phyloP scores from a whole-genome alignment of 2,329 filamentous ascomycete species.

The Phyllosticta citriasiana region DNA sequence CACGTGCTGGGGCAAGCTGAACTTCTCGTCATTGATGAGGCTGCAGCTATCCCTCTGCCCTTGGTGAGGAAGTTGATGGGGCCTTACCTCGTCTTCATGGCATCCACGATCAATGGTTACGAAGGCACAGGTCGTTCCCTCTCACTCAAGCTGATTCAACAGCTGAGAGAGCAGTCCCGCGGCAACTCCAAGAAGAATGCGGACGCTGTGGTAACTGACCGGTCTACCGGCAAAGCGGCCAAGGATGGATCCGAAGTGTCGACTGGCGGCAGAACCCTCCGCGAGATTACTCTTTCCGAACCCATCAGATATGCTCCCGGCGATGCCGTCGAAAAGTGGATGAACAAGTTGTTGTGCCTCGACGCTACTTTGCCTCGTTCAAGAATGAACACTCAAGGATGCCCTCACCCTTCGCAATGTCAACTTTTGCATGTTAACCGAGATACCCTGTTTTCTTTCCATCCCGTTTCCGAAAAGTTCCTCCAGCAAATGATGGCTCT shows the following conservation, averaged over 20 bases:
- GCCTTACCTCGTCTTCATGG: constrained; percentile 97
- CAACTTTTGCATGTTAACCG: constrained; percentile 90
- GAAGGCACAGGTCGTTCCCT: constrained; percentile 93
- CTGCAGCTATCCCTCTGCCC: constrained; percentile 88
- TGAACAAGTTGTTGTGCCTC: constrained; percentile 86
- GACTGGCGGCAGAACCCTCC: constrained; percentile 60
- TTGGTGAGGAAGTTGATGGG: constrained; percentile 91
- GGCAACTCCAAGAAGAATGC: constrained; percentile 46
- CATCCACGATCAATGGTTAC: constrained; percentile 97
- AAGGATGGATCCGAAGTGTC: constrained; percentile 25
- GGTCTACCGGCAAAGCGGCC: constrained; percentile 62
- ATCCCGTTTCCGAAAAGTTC: constrained; percentile 93
- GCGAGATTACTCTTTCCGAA: constrained; percentile 86
- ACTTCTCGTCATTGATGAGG: constrained; percentile 91
- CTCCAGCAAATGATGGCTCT: constrained; percentile 96
- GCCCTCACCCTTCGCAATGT: constrained; percentile 82
- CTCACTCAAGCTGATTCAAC: constrained; percentile 92
- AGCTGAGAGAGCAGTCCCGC: constrained; percentile 85
- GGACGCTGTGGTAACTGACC: constrained; percentile 60
- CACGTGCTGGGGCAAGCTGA: constrained; percentile 94
- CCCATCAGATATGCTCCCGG: constrained; percentile 91
- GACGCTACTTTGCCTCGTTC: constrained; percentile 81
- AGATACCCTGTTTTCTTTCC: constrained; percentile 95
- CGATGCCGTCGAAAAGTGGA: constrained; percentile 89
- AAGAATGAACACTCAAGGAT: constrained; percentile 62